Base-by-base conservation (phyloP, 257 asterid species). In the Scutellaria barbata region DNA sequence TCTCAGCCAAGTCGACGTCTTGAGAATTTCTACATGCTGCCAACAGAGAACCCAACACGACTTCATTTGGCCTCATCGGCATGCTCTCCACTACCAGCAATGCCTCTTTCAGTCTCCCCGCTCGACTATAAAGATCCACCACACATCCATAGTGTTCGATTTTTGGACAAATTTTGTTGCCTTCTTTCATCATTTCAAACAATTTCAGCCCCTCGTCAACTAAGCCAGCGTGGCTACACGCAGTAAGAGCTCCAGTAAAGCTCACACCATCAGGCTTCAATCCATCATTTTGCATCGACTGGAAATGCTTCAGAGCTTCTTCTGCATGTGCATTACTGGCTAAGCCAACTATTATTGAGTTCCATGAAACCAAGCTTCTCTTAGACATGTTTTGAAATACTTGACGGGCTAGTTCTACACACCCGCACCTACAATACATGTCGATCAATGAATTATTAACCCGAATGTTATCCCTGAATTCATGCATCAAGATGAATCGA, bases 171-270 rank as follows among this genome's bases (percentile, higher is more conserved):
- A 89, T 83, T 52, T 80, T 85, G 47, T 83, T 79, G 12, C 73
- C 72, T 47, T 56, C n/a, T 11, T 12, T 76, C 98, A 92, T 92
- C 18, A 65, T 16, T 35, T 77, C 67, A 12, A 87, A 92, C 39
- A 87, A 77, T 8, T 79, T 56, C 25, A 87, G 61, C 70, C 93
- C 96, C 57, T 85, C 61, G 0, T 86, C 70, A 0, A 82, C 84
- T 62, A 87, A 80, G 54, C 97, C 93, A 10, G 86, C 92, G 61
- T 92, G 97, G 80, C 98, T 92, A 54, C 96, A 87, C 0, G 98
- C 98, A 0, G 89, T 85, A 0, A 92, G 87, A 60, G 91, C 95
- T 48, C 96, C 95, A 0, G 95, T 92, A 77, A 83, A 89, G 80
- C 89, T 92, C 79, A 92, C 93, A 9, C 85, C 82, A 42, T 89